Evolutionary conservation across 2,329 filamentous ascomycete genomes (phyloP).

Genomic region (Celoporthe dispersa): DNA sequence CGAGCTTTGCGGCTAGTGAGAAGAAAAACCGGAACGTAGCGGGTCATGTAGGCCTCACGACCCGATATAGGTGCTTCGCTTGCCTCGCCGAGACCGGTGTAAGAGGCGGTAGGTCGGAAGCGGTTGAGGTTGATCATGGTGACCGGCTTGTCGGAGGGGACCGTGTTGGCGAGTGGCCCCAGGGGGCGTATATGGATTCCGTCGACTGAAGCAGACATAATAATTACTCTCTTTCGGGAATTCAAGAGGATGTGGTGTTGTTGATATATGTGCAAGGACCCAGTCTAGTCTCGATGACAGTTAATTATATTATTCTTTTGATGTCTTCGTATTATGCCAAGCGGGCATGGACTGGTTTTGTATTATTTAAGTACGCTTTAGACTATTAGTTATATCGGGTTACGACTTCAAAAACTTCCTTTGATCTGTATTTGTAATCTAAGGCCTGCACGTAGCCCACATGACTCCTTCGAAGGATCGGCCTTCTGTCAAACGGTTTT

Average conservation of each 20-base stretch:
- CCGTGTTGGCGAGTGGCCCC: not conserved
- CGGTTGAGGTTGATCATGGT: not conserved
- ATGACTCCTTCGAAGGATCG: not conserved
- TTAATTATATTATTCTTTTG: not conserved
- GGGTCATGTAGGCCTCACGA: not conserved
- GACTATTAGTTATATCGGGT: no score
- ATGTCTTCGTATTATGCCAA: not conserved
- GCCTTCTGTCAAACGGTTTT: not conserved
- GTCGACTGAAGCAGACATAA: not conserved
- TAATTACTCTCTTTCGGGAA: no score
- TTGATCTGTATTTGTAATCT: not conserved
- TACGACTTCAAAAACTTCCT: not conserved
- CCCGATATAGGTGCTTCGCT: not conserved
- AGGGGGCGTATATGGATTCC: not conserved
- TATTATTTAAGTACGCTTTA: not conserved
- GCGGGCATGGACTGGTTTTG: not conserved
- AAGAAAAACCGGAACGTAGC: not conserved
- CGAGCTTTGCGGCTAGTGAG: not conserved
- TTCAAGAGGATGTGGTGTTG: not conserved
- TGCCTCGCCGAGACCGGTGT: not conserved
- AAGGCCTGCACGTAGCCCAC: not conserved
- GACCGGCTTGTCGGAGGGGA: not conserved
- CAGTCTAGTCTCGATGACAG: not conserved
- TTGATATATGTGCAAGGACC: not conserved
- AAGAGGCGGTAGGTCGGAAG: not conserved